Conservation (phyloP, 2,329 filamentous ascomycete genomes). For the Rutstroemia sp. region DNA sequence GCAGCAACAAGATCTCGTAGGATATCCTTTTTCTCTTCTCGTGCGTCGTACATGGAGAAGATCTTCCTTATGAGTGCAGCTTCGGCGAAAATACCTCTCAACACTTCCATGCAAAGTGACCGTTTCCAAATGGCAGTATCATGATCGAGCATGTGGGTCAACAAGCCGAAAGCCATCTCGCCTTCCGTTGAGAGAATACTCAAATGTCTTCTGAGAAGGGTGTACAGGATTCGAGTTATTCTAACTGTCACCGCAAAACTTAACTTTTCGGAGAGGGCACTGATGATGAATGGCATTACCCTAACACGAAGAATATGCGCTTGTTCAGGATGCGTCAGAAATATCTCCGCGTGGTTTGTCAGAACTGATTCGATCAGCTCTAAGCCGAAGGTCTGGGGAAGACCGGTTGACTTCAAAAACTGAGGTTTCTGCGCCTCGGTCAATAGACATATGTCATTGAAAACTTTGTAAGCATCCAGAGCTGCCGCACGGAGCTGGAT, state of each 20-base stretch:
- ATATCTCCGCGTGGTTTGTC: constrained; percentile 75
- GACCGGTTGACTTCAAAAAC: constrained; percentile 70
- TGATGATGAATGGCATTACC: constrained; percentile 77
- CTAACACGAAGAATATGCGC: constrained; percentile 67
- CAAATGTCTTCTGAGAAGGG: constrained; percentile 73
- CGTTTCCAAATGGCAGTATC: constrained; percentile 82
- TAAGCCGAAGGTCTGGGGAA: constrained; percentile 77
- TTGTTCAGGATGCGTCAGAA: constrained; percentile 72
- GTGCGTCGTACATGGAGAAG: constrained; percentile 70
- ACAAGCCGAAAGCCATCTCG: constrained; percentile 70
- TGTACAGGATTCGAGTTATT: constrained; percentile 73
- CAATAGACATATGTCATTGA: constrained; percentile 83
- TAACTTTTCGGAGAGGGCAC: constrained; percentile 67
- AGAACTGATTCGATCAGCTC: constrained; percentile 90
- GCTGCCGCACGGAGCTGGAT: constrained; percentile 67
- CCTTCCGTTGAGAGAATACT: constrained; percentile 69
- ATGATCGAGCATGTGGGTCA: constrained; percentile 83
- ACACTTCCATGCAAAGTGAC: constrained; percentile 83
- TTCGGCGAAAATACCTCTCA: constrained; percentile 78
- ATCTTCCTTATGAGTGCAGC: constrained; percentile 70
- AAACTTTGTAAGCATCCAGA: constrained; percentile 77
- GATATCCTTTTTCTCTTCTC: constrained; percentile 65
- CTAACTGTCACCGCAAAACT: constrained; percentile 78
- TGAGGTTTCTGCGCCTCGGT: constrained; percentile 78
- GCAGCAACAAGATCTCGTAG: constrained; percentile 76